Evolutionary conservation across 2,329 filamentous ascomycete genomes (phyloP).

Genomic region (Hawksworthiomyces lignivorus): DNA sequence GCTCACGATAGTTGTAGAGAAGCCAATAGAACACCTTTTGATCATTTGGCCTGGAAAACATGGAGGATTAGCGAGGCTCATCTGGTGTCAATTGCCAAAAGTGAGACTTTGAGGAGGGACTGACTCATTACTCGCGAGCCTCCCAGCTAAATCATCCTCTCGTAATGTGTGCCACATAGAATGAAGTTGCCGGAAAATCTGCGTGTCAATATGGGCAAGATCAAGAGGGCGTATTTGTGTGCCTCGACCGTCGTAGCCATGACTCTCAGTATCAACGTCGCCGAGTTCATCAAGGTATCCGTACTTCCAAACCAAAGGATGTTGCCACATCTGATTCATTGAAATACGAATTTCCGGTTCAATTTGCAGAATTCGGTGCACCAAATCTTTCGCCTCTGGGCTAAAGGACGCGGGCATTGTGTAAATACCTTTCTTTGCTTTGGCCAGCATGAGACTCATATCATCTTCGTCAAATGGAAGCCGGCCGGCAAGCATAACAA

Average conservation of each 20-base stretch:
- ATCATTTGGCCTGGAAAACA: conserved; percentile 61
- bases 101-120: conserved; percentile 22
- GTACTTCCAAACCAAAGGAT: conserved; percentile 81
- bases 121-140: conserved; percentile 58
- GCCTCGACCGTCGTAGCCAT: conserved; percentile 49
- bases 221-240: conserved; percentile 50
- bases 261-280: conserved; percentile 39
- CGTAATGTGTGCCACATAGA: conserved; percentile 86
- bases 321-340: conserved; percentile 75
- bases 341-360: conserved; percentile 73
- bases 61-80: background rate
- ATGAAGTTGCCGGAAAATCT: conserved; percentile 76
- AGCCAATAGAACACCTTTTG: conserved; percentile 92
- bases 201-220: conserved; percentile 64
- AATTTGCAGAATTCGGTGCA: conserved; percentile 69
- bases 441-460: conserved; percentile 52
- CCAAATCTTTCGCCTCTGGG: conserved; percentile 65
- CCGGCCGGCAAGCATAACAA: conserved; percentile 73
- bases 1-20: conserved; percentile 71
- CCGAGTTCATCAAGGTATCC: conserved; percentile 64
- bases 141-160: conserved; percentile 62
- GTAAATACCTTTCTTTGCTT: conserved; percentile 53
- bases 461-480: conserved; percentile 73
- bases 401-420: conserved; percentile 56
- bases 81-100: background rate